phyloP scores from a whole-genome alignment of 805 yeast species.

The Scheffersomyces amazonensis region DNA sequence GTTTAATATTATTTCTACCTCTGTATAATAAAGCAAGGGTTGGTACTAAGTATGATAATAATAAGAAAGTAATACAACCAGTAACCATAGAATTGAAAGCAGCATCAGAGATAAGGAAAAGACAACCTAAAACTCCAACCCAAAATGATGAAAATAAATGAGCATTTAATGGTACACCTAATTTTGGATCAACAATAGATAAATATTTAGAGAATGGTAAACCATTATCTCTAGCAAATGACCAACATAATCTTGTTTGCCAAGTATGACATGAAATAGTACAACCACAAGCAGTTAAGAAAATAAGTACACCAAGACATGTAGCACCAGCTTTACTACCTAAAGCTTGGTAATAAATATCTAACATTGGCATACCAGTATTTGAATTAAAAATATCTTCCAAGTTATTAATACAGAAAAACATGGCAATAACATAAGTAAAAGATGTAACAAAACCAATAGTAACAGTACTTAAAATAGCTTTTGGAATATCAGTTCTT shows the following conservation, averaged over 20 bases:
- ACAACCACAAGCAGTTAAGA: constrained; percentile 36
- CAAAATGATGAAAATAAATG: constrained; percentile 32
- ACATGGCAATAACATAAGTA: constrained; percentile 39
- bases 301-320: constrained; percentile 31
- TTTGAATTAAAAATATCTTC: constrained; percentile 22
- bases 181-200: constrained; percentile 33
- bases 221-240: constrained; percentile 42
- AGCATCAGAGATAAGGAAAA: constrained; percentile 33
- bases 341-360: constrained; percentile 39
- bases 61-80: constrained; percentile 36
- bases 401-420: constrained; percentile 34
- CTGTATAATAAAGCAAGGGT: constrained; percentile 30
- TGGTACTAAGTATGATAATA: constrained; percentile 36
- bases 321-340: constrained; percentile 32
- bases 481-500: constrained; percentile 37
- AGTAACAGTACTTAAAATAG: constrained; percentile 38
- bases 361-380: constrained; percentile 40
- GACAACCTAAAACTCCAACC: constrained; percentile 35
- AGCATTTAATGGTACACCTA: constrained; percentile 39
- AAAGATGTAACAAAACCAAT: constrained; percentile 39
- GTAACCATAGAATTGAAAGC: constrained; percentile 37
- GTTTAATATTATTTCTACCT: constrained; percentile 36
- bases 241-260: constrained; percentile 45
- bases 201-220: constrained; percentile 39
- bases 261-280: constrained; percentile 40